Base-by-base conservation (phyloP, 2,329 filamentous ascomycete species). In the Sclerotinia nivalis region DNA sequence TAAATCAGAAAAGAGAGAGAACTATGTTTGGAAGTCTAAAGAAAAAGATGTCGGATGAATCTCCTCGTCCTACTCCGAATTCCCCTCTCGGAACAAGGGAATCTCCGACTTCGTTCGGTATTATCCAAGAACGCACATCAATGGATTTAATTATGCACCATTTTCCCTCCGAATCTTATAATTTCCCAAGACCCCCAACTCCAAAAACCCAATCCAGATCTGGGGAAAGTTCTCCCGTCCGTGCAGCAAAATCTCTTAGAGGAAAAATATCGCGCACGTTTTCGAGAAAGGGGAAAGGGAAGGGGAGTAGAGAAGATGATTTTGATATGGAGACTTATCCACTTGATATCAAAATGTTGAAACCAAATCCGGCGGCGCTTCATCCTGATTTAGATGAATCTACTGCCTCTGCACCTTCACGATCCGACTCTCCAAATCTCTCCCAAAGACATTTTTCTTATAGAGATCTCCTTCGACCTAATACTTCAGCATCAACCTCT, bases 211-310 rank as follows among this genome's bases (percentile, higher is more conserved):
- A n/a, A 34, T n/a, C 28, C 13, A 49, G 50, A 7, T 15, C 60
- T 37, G 22, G 22, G 43, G 47, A 49, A n/a, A 50, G 47, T 20
- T 50, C 60, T 50, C 31, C 45, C 2, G 13, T 49, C 12, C 60
- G 28, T 10, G 45, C 45, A 8, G 60, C 60, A 50, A 64, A 22
- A 50, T 64, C 45, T 9, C 13, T 64, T 1, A 22, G 31, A 25
- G 50, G 22, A 8, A 64, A 50, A 37, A 8, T 64, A 37, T 64
- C 60, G 22, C 47, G 31, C 12, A 64, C 50, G 15, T 64, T 64
- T 18, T 64, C 60, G 3, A 64, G 28, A 50, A 50, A 25, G 1
- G 45, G 22, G n/a, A 34, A 10, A 7, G 40, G 13, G 15, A 34
- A 7, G 13, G 40, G 15, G 1, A 43, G 50, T 28, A 37, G 31